phyloP scores from a whole-genome alignment of 2,329 filamentous ascomycete genomes.

The Nemania sp. region DNA sequence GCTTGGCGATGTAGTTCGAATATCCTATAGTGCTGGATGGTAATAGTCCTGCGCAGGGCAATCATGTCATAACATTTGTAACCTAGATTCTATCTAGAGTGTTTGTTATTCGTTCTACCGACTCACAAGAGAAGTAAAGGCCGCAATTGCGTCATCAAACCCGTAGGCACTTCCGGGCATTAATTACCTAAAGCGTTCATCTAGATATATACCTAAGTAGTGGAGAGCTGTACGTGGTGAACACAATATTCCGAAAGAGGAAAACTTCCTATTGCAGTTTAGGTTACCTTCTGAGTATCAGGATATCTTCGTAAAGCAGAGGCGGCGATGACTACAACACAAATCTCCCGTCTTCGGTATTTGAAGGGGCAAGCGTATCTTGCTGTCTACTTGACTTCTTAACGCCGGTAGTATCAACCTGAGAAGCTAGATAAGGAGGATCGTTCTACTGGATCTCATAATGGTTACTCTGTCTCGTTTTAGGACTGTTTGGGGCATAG shows the following conservation, averaged over 20 bases:
- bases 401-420: not conserved
- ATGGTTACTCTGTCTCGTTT: constrained; percentile 17
- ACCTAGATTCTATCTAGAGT: too few relatives aligned
- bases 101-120: not conserved
- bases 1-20: too few relatives aligned
- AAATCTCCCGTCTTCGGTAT: not conserved
- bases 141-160: not conserved
- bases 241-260: constrained; percentile 1
- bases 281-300: not conserved
- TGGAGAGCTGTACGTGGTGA: not conserved
- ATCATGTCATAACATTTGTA: too few relatives aligned
- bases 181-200: constrained; percentile 6
- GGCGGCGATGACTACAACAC: not conserved
- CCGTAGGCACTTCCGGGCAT: not conserved
- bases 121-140: not conserved
- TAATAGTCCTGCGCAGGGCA: not conserved
- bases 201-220: not conserved
- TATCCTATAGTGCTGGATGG: not conserved
- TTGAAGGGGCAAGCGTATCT: not conserved
- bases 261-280: constrained; percentile 15
- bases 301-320: not conserved
- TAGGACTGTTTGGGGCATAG: constrained; percentile 17
- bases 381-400: not conserved
- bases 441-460: not conserved
- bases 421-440: not conserved